Base-by-base conservation (phyloP, 1,139 yeast genomes). In the Sugiyamaella paludigena region DNA sequence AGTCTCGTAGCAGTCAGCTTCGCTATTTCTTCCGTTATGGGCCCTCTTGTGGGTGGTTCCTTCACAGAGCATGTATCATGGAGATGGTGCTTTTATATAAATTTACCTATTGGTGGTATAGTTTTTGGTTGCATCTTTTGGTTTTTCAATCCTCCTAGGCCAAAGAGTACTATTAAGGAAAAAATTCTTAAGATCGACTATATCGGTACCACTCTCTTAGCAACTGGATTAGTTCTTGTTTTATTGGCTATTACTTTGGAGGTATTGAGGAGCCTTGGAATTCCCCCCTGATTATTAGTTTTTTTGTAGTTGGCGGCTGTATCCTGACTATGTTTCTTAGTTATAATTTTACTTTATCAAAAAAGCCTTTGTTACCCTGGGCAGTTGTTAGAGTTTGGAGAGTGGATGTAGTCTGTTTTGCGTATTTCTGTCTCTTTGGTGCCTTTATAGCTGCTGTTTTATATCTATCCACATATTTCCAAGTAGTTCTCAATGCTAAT, bases 21-120 rank as follows among this genome's bases (percentile, higher is more conserved):
- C 60, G 78, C 82, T 2, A 66, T 80, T 2, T 77, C 84, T 0
- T 72, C 80, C 26, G 84, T 84, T 2, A 62, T 76, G 35, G 92
- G 89, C 1, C 91, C 92, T 0, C 71, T 84, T 46, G 63, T 84
- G 34, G 89, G 91, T 19, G 89, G 89, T 29, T 82, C 83, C 1
- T 77, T 83, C 57, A 74, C 86, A 1, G 62, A 79, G 8, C 72
- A 78, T 45, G 81, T 79, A 1, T 71, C 80, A 13, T 85, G 92
- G 92, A 74, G 92, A 63, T 84, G 91, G 91, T 81, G 87, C 58
- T 85, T 84, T 64, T 85, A 80, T 64, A 74, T 85, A 58, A 84
- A 84, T 62, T 66, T 85, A 51, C 88, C 91, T 4, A 68, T 83
- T 43, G 86, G 87, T 13, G 88, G 84, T 0, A 54, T 75, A 3